A percentile compares a stretch with the other conserved stretches of the same genome.
phyloP scores from a whole-genome alignment of 2,329 filamentous ascomycete genomes.

The Fusarium sp. region DNA sequence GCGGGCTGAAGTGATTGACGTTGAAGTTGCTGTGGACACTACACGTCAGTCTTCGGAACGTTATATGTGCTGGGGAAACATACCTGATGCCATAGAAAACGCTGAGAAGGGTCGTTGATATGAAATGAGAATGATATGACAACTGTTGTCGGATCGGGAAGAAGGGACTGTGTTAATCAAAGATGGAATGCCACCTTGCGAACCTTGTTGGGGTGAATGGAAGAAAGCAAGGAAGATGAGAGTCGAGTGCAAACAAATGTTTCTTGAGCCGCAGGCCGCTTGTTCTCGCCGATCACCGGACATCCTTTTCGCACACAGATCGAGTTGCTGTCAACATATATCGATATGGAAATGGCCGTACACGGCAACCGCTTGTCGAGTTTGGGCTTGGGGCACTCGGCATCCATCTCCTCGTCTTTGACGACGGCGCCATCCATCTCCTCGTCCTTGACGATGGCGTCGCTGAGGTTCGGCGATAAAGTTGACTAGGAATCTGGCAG shows the following conservation, averaged over 20 bases:
- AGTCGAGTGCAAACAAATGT: neutral
- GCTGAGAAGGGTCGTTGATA: no score
- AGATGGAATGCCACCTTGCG: neutral
- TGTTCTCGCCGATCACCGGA: neutral
- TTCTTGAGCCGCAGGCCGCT: neutral
- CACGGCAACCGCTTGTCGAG: neutral
- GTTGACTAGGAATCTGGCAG: no score
- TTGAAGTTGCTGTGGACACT: neutral
- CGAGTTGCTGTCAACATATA: neutral
- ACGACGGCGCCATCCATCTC: neutral
- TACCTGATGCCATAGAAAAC: fast-evolving
- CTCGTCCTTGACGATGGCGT: no score
- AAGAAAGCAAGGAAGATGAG: neutral
- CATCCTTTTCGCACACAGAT: neutral
- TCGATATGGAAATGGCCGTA: neutral
- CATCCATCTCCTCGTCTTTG: neutral
- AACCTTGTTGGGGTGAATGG: neutral
- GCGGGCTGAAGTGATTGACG: neutral
- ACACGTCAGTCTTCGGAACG: fast-evolving
- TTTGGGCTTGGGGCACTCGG: neutral
- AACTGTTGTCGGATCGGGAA: neutral
- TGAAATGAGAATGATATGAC: no score
- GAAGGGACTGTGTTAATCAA: neutral
- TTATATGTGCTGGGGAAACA: no score
- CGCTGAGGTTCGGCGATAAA: no score